phyloP scores from a whole-genome alignment of 73 alveolate genomes.

The Durusdinium trenchii region DNA sequence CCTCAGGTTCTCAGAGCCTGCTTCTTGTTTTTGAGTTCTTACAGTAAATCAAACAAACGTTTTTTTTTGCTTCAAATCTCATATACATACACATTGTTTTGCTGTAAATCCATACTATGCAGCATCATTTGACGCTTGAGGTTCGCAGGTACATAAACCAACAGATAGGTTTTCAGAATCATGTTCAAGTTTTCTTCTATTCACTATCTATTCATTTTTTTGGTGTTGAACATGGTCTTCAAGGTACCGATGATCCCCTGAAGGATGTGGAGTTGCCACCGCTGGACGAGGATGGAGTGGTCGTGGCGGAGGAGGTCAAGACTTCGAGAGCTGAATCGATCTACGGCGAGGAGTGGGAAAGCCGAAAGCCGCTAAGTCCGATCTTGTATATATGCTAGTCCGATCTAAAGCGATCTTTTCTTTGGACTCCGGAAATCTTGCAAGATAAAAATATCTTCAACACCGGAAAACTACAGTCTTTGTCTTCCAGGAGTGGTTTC shows the following conservation, averaged over 20 bases:
- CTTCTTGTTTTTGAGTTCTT: neutral
- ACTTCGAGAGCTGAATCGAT: neutral
- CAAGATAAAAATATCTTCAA: neutral
- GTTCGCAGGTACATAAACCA: neutral
- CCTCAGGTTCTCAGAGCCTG: neutral
- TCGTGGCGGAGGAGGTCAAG: neutral
- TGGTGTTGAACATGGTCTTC: neutral
- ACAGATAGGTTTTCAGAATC: too few species aligned
- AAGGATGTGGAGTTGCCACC: conserved; percentile 51
- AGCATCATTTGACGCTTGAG: neutral
- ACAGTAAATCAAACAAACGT: too few species aligned
- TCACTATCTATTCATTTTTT: neutral
- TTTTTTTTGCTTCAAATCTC: neutral
- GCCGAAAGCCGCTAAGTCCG: neutral
- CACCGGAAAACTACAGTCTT: neutral
- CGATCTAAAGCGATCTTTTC: neutral
- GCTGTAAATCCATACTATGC: neutral
- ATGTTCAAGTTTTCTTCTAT: neutral
- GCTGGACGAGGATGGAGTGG: conserved; percentile 4
- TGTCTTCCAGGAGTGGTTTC: too few species aligned
- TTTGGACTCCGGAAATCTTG: neutral
- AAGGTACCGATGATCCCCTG: conserved; percentile 70
- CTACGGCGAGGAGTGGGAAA: neutral
- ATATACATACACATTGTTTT: too few species aligned
- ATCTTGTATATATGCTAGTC: neutral